Conservation (phyloP, 164 flowering plant species). For the Santalum album region DNA sequence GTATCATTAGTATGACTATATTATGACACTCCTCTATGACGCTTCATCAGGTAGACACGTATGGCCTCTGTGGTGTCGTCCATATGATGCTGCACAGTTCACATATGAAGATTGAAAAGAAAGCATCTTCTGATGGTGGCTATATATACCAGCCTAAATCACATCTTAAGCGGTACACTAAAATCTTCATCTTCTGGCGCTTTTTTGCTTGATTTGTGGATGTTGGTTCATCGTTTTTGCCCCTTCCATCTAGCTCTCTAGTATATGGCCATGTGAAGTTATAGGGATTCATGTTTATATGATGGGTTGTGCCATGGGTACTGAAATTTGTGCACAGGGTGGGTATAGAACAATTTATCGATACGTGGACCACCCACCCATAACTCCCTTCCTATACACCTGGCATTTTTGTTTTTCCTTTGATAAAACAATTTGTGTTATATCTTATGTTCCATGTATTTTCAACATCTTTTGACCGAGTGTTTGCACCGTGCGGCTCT, state of each 20-base stretch:
- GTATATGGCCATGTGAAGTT: neutral
- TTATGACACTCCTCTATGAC: neutral
- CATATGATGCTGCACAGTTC: slow-evolving; percentile 81
- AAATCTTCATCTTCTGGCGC: neutral
- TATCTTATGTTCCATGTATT: neutral
- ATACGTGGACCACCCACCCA: too few species aligned
- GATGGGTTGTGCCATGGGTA: too few species aligned
- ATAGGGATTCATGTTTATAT: neutral
- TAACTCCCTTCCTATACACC: too few species aligned
- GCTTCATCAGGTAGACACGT: slow-evolving; percentile 63
- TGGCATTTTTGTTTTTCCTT: neutral
- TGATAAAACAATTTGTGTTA: neutral
- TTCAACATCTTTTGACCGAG: neutral
- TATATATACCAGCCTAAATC: slow-evolving; percentile 48
- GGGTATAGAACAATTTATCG: too few species aligned
- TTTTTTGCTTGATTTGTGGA: neutral
- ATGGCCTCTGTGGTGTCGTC: slow-evolving; percentile 79
- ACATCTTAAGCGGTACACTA: slow-evolving; percentile 51
- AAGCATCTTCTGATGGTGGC: slow-evolving; percentile 45
- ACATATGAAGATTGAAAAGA: slow-evolving; percentile 70
- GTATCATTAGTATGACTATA: neutral
- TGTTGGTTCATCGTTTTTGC: too few species aligned
- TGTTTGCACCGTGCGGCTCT: neutral
- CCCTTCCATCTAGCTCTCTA: neutral
- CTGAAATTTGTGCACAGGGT: too few species aligned